These are phyloP conservation scores for Cyberlindnera xylosilytica DNA, from an alignment of 805 yeast genomes.

Conservation along the genomic window DNA sequence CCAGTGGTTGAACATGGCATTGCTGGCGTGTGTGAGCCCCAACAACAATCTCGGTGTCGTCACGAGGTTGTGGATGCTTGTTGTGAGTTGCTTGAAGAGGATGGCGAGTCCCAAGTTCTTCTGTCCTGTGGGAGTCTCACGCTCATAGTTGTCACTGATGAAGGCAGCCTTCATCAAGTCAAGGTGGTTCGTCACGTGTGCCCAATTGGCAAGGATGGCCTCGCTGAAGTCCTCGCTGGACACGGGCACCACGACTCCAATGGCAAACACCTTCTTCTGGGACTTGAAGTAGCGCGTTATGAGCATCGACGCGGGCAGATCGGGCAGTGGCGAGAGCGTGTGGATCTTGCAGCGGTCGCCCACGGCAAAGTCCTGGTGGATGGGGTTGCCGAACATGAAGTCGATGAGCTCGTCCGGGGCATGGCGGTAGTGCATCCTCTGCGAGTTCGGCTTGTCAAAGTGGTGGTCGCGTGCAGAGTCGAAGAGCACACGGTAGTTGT, in stretches of 20 bases:
- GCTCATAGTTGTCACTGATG: constrained; percentile 19
- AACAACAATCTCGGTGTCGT: constrained; percentile 36
- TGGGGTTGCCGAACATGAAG: constrained; percentile 38
- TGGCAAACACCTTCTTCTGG: constrained; percentile 27
- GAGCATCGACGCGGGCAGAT: constrained; percentile 29
- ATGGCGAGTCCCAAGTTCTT: constrained; percentile 23
- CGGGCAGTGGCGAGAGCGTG: constrained; percentile 27
- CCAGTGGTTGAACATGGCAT: constrained; percentile 34
- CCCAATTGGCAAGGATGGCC: constrained; percentile 33
- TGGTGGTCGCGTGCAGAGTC: constrained; percentile 30
- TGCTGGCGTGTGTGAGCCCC: constrained; percentile 28
- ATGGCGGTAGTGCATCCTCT: constrained; percentile 14
- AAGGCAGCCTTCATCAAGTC: constrained; percentile 28
- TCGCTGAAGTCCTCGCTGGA: constrained; percentile 26
- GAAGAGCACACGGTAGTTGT: constrained; percentile 32
- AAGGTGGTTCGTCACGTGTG: constrained; percentile 28
- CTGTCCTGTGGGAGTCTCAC: constrained; percentile 4
- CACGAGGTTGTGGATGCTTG: constrained; percentile 28
- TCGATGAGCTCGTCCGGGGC: constrained; percentile 29
- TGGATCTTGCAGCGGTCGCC: constrained; percentile 26
- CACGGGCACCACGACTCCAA: constrained; percentile 31
- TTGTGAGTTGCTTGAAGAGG: constrained; percentile 30
- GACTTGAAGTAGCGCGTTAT: constrained; percentile 33
- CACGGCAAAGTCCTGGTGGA: constrained; percentile 30
- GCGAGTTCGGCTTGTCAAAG: constrained; percentile 16